Base-by-base conservation (phyloP, 495 filamentous ascomycete genomes). In the Extremus antarcticus region DNA sequence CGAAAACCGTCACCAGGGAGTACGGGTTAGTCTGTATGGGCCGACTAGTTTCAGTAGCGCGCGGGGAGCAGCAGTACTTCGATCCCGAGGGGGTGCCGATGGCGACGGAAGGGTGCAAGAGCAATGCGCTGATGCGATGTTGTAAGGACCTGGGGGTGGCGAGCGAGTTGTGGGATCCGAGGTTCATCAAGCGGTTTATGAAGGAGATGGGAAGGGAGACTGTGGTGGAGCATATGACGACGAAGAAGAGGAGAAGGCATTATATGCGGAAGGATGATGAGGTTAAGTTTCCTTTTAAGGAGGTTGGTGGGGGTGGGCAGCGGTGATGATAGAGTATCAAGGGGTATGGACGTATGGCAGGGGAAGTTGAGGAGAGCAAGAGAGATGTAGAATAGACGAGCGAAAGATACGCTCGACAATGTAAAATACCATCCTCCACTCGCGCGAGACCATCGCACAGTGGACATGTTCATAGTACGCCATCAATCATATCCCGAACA, bases 81-180 rank as follows among this genome's bases (percentile, higher is more conserved):
- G 82, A 79, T 51, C 82, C 87, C 13, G 88, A 94, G 53, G 88
- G 87, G 46, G 92, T 98, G 55, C 88, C 92, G n/a, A 97, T 90
- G 1, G 92, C 94, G 0, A 90, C 90, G 25, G 92, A 98, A 69
- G 92, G 92, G 19, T 94, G 89, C 74, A 94, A 95, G 68, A 95
- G 89, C 17, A 98, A 97, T 68, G 92, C 92, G 19, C 76, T 98
- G 52, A 88, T 95, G 76, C 85, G 92, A 22, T 95, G 89, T 74
- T 97, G 94, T 73, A 98, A 98, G 72, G 92, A 98, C 69, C 77
- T 98, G 21, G 92, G 92, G 13, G 85, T 98, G 53, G 94, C 90
- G 2, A 89, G 84, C 61, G 92, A 98, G 70, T 74, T 98, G 40
- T 98, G 92, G 92, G 92, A 98, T 73, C 92, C 92, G 47, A 76